Conservation (phyloP, 2,329 filamentous ascomycete species). For the Xylariaceae sp. region DNA sequence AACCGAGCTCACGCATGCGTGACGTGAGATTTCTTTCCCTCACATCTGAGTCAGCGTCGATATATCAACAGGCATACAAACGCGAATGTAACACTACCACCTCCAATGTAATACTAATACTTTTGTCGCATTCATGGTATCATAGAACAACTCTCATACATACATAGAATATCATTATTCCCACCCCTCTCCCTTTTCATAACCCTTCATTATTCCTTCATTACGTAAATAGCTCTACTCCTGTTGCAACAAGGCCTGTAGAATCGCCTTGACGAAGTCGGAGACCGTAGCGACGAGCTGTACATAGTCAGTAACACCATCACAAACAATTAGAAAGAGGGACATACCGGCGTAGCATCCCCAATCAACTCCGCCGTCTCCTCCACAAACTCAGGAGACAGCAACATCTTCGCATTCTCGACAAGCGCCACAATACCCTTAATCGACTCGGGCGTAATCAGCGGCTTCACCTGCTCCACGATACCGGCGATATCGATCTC, state of each 20-base stretch:
- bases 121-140: constrained; percentile 16
- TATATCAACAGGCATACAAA: background rate
- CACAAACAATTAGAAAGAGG: background rate
- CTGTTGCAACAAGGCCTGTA: constrained; percentile 26
- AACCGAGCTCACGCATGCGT: too few species aligned
- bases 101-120: background rate
- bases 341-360: constrained; percentile 38
- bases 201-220: constrained; percentile 14
- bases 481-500: constrained; percentile 37
- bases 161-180: background rate
- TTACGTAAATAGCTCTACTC: constrained; percentile 13
- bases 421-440: constrained; percentile 35
- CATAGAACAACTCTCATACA: constrained; percentile 21
- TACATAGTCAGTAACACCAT: constrained; percentile 7
- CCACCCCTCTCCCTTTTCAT: constrained; percentile 1
- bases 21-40: background rate
- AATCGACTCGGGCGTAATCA: constrained; percentile 37
- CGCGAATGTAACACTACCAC: background rate
- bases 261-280: constrained; percentile 29
- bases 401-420: constrained; percentile 36
- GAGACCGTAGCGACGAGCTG: constrained; percentile 30
- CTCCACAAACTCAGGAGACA: constrained; percentile 37
- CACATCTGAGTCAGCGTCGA: background rate
- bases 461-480: constrained; percentile 34
- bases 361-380: constrained; percentile 41